A percentile compares a stretch with the other conserved stretches of the same genome.
These are phyloP conservation scores for Atkinsonella hypoxylon DNA, from an alignment of 2,329 filamentous ascomycete genomes.

Conservation along the genomic window DNA sequence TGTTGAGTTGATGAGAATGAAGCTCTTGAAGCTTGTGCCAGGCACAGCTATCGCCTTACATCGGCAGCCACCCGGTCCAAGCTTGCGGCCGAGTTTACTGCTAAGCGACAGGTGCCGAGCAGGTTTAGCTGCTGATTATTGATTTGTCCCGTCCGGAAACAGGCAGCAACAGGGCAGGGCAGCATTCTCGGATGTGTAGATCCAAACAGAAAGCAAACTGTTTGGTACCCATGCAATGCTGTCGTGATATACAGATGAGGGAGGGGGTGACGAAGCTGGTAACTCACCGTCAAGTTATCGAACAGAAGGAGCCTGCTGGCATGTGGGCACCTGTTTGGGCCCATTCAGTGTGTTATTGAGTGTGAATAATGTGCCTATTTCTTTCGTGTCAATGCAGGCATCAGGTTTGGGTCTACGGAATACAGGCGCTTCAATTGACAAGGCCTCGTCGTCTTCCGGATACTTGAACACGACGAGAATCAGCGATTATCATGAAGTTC, in stretches of 20 bases:
- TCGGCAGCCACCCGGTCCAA: neutral
- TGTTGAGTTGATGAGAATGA: neutral
- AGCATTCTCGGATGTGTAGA: no score
- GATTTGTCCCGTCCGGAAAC: neutral
- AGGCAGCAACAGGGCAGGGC: neutral
- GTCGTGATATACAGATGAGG: neutral
- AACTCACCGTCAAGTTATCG: no score
- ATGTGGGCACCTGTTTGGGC: no score
- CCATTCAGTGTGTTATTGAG: no score
- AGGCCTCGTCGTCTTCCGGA: no score
- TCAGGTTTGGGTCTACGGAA: no score
- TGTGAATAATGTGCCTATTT: no score
- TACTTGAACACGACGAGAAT: no score
- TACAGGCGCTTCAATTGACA: no score
- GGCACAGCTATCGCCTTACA: neutral
- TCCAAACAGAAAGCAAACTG: neutral
- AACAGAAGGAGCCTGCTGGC: no score
- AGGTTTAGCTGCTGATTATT: neutral
- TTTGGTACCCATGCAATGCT: neutral
- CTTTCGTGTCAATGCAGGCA: no score
- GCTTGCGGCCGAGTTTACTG: neutral
- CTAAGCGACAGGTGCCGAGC: neutral
- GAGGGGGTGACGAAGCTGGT: neutral
- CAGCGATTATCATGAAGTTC: no score
- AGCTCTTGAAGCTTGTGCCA: neutral